These are phyloP conservation scores for Paramecium sexaurelia DNA, from an alignment of 73 alveolate species.

Conservation along the genomic window DNA sequence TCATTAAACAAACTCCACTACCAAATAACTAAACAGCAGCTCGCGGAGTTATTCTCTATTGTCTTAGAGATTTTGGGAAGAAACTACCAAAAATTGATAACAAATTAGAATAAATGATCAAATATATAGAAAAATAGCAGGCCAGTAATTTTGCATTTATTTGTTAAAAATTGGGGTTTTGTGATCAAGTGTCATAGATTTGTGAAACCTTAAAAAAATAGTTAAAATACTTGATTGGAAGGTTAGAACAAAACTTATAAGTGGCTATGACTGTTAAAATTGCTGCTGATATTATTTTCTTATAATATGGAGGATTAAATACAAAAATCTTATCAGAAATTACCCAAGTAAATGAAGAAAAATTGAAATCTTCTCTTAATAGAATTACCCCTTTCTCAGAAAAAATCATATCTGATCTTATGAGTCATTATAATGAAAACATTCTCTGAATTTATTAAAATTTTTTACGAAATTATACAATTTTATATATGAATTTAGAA, in stretches of 20 bases:
- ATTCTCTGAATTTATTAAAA: too few relatives aligned
- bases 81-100: background rate
- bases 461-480: too few relatives aligned
- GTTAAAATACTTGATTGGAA: background rate
- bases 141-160: background rate
- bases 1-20: background rate
- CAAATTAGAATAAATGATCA: background rate
- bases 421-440: background rate
- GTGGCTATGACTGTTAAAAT: background rate
- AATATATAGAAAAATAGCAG: background rate
- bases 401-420: background rate
- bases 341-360: background rate
- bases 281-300: background rate
- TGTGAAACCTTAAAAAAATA: background rate
- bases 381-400: background rate
- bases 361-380: background rate
- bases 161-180: slow-evolving; percentile 1
- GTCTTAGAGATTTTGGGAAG: background rate
- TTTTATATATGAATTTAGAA: too few relatives aligned
- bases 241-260: background rate
- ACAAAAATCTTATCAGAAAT: background rate
- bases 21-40: background rate
- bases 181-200: background rate
- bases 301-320: background rate
- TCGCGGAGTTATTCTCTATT: background rate